Conservation (phyloP, 768 basidiomycete species). For the Boletus subcaerulescens region DNA sequence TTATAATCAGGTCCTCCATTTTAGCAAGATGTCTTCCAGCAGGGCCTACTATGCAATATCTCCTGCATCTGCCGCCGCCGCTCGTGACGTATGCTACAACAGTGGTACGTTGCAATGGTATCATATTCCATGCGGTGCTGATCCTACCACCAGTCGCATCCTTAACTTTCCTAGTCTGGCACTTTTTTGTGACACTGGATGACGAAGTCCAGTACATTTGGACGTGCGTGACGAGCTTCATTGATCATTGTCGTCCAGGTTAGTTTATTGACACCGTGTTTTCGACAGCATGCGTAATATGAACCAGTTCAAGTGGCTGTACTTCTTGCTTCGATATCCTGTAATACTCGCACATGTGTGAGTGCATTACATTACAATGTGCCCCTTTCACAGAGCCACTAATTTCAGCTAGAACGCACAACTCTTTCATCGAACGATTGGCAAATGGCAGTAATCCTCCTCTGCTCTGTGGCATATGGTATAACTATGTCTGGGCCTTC, state of each 20-base stretch:
- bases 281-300: constrained; percentile 21
- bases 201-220: constrained; percentile 21
- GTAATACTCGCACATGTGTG: constrained; percentile 20
- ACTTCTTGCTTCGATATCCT: constrained; percentile 26
- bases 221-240: constrained; percentile 16
- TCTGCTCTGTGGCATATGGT: constrained; percentile 12
- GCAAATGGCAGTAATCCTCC: constrained; percentile 10
- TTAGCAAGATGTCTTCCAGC: background rate
- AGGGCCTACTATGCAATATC: background rate
- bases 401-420: constrained; percentile 13
- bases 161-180: constrained; percentile 14
- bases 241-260: background rate
- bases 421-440: constrained; percentile 5
- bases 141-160: constrained; percentile 10
- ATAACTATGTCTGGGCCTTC: background rate
- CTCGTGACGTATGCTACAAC: constrained; percentile 12
- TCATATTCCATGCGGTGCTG: background rate
- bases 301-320: constrained; percentile 30
- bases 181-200: constrained; percentile 9
- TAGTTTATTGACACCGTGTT: background rate
- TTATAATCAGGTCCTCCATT: background rate
- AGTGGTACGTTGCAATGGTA: background rate
- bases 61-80: background rate
- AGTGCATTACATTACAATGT: background rate
- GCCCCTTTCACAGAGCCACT: background rate